Base-by-base conservation (phyloP, 768 basidiomycete species). In the Bullera alba region DNA sequence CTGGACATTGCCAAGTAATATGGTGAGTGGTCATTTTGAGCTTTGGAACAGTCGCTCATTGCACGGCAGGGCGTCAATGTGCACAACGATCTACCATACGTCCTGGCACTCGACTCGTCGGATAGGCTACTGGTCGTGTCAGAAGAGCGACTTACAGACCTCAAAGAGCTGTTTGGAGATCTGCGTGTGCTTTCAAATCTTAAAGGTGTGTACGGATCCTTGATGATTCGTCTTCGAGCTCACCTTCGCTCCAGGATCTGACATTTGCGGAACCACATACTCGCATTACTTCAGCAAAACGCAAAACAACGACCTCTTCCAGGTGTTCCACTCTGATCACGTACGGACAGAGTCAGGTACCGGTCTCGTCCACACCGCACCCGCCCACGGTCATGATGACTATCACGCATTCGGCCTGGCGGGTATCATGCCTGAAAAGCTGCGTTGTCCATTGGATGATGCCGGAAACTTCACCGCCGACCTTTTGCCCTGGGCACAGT, bases 1-100 rank as follows among this genome's bases (percentile, higher is more conserved):
- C 1, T 99, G 93, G 93, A 97, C 89, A 3, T 74, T 97, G 41
- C 89, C 87, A 4, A 87, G 89, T 1, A 97, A 99, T 65, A 89
- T 91, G 86, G 91, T 90, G 58, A 35, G 79, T 53, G 27, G 19
- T 34, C 5, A 21, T 16, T 28, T 17, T 38, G 17, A 22, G 51
- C 32, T 32, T 14, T 21, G 5, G 30, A 38, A 30, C 32, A 50
- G 29, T 36, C 37, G 27, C 7, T 21, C 51, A 14, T 34, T 8
- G n/a, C 32, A 14, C 38, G 23, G n/a, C 6, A 93, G 92, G 91
- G 84, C n/a, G 86, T 97, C 41, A 86, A 90, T 4, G 83, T 93
- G 3, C 79, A 91, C 59, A 76, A 79, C 1, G 83, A 85, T 1
- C 75, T 93, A 60, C 69, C 74, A 8, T 97, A 95, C n/a, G n/a